Conservation (phyloP, 345 rosid species). For the Leavenworthia alabamica region DNA sequence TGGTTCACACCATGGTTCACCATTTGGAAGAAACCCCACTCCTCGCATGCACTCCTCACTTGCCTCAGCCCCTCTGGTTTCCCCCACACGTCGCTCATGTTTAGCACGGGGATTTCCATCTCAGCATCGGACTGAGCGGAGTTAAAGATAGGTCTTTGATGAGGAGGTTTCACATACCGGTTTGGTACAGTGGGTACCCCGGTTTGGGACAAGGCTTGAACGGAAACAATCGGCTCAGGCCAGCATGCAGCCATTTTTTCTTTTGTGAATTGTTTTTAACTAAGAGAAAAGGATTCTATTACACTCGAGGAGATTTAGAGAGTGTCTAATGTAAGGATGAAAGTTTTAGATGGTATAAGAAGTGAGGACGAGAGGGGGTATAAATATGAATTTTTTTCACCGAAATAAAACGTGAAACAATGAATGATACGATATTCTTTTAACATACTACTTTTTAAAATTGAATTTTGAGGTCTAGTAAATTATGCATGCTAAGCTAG, state of each 20-base stretch:
- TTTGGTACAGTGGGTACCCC: conserved; percentile 49
- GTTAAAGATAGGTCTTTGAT: conserved; percentile 40
- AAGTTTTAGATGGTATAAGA: conserved; percentile 15
- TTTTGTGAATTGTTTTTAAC: background rate
- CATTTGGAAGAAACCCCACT: conserved; percentile 92
- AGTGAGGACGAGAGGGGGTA: background rate
- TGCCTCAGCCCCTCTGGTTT: conserved; percentile 24
- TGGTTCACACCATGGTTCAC: conserved; percentile 80
- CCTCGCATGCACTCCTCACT: conserved; percentile 50
- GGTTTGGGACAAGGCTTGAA: conserved; percentile 67
- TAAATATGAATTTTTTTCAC: background rate
- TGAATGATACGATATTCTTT: conserved; percentile 4
- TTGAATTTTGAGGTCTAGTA: background rate
- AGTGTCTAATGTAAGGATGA: background rate
- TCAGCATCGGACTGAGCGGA: background rate
- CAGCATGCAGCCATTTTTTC: conserved; percentile 38
- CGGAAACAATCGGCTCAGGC: conserved; percentile 94
- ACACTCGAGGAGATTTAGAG: background rate
- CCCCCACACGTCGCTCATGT: conserved; percentile 32
- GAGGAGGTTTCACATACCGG: conserved; percentile 52
- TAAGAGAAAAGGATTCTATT: background rate
- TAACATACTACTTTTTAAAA: background rate
- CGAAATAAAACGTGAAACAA: conserved; percentile 7
- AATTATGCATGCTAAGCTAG: conserved; percentile 16
- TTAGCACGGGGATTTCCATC: conserved; percentile 52